phyloP scores from a whole-genome alignment of 2,329 filamentous ascomycete genomes.

The Plenodomus tracheiphilus region DNA sequence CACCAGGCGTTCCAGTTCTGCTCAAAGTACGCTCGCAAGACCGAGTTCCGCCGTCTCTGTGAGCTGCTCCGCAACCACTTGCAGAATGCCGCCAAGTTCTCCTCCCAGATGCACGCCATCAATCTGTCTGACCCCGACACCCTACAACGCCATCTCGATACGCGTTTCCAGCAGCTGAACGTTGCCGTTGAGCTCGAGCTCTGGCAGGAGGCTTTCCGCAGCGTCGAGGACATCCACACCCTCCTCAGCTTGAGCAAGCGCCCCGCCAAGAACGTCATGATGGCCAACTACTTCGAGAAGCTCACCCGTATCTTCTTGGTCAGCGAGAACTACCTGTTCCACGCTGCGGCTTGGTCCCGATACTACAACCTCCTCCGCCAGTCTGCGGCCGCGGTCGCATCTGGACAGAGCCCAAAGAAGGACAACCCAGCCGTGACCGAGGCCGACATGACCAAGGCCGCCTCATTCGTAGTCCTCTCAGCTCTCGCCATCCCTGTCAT shows the following conservation, averaged over 20 bases:
- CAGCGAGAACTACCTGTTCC: conserved; percentile 99
- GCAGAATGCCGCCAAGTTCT: conserved; percentile 98
- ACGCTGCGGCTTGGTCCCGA: conserved; percentile 94
- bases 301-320: conserved; percentile 97
- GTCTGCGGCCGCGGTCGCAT: conserved; percentile 79
- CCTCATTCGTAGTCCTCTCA: conserved; percentile 92
- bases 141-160: conserved; percentile 94
- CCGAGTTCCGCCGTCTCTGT: conserved; percentile 97
- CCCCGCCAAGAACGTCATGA: conserved; percentile 98
- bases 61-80: conserved; percentile 98
- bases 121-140: conserved; percentile 98
- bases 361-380: conserved; percentile 97
- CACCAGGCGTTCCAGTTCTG: conserved; percentile 99
- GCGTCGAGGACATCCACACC: conserved; percentile 98
- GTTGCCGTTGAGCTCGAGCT: conserved; percentile 96
- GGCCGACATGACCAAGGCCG: conserved; percentile 87
- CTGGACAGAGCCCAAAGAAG: conserved; percentile 86
- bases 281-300: conserved; percentile 99
- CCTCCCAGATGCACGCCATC: conserved; percentile 98
- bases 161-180: conserved; percentile 97
- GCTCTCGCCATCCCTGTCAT: conserved; percentile 98
- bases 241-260: conserved; percentile 97
- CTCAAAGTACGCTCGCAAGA: conserved; percentile 97
- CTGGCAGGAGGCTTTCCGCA: conserved; percentile 99
- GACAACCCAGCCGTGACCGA: conserved; percentile 91